Evolutionary conservation across 495 filamentous ascomycete genomes (phyloP).

Genomic region (Trichoderma orchidacearum): DNA sequence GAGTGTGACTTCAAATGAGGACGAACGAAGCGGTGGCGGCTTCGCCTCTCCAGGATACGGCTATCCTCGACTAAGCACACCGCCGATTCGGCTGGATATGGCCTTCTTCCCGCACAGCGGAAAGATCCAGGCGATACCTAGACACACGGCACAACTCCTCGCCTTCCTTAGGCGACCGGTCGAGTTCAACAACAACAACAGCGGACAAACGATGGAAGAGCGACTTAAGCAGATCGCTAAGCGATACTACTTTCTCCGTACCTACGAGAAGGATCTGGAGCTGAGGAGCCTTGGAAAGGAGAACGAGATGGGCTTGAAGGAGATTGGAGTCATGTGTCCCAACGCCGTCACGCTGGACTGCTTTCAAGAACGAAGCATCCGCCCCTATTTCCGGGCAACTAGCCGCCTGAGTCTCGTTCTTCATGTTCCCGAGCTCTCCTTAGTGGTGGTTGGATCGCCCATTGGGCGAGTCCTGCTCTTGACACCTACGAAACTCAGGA

Average conservation of each 20-base stretch:
- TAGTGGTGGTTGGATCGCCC: conserved; percentile 61
- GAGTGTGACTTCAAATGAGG: neutral
- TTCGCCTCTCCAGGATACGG: neutral
- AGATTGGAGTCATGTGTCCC: conserved; percentile 23
- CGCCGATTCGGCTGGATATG: neutral
- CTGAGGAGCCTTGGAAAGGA: neutral
- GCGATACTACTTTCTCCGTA: conserved; percentile 1
- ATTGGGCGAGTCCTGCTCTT: conserved; percentile 64
- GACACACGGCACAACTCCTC: neutral
- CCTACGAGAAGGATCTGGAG: conserved; percentile 3
- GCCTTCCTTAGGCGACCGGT: neutral
- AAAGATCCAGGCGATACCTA: neutral
- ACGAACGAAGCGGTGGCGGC: neutral
- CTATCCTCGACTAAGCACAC: neutral
- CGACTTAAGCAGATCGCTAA: neutral
- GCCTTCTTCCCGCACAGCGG: neutral
- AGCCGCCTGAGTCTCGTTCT: conserved; percentile 67
- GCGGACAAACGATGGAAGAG: neutral
- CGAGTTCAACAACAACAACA: neutral
- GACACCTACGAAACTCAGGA: conserved; percentile 41
- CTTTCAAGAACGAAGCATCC: conserved; percentile 12
- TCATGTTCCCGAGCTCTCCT: conserved; percentile 63
- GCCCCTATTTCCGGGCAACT: conserved; percentile 17
- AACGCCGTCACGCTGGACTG: conserved; percentile 25
- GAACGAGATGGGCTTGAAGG: neutral